Base-by-base conservation (phyloP, 495 filamentous ascomycete genomes). In the Copromyces sp. region DNA sequence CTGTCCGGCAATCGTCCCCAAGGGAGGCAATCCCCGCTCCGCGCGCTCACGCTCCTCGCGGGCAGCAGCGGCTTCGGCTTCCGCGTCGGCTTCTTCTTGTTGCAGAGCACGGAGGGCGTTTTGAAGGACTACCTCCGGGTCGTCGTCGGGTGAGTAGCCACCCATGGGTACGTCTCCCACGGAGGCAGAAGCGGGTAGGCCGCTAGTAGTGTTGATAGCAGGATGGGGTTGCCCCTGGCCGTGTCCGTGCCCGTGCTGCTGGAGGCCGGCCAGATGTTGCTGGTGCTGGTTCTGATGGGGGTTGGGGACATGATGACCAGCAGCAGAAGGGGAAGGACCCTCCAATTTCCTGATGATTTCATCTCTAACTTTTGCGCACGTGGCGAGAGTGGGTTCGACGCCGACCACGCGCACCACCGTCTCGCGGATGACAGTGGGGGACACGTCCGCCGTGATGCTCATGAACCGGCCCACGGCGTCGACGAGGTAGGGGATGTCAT, bases 331-430 rank as follows among this genome's bases (percentile, higher is more conserved):
- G 12, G 53, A 61, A 7, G 80, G 82, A 42, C 80, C 80, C 70
- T 84, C 82, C 61, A 81, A 41, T 12, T 83, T 81, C 41, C 83
- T 82, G 68, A 85, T 75, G 68, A 85, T 81, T 75, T 86, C 84
- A 73, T 86, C 84, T 59, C 84, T 81, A 8, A 86, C 84, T 69
- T 83, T 81, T 69, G 84, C 84, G 74, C 84, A 86, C n/a, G 79
- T 82, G 39, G 81, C 73, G 5, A 86, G 83, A 69, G 75, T 83
- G 16, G 82, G 77, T 69, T 86, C 84, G 39, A 86, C 81, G 71
- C 84, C 84, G 61, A 86, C 79, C 37, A 84, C 78, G 68, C 84
- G 81, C 70, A 83, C 79, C 17, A 86, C 76, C 20, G 80, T 76
- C 53, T 86, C 84, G 47, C 81, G 82, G 71, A 86, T 85, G 35